phyloP scores from a whole-genome alignment of 345 rosid species.

The Hypericum perforatum region DNA sequence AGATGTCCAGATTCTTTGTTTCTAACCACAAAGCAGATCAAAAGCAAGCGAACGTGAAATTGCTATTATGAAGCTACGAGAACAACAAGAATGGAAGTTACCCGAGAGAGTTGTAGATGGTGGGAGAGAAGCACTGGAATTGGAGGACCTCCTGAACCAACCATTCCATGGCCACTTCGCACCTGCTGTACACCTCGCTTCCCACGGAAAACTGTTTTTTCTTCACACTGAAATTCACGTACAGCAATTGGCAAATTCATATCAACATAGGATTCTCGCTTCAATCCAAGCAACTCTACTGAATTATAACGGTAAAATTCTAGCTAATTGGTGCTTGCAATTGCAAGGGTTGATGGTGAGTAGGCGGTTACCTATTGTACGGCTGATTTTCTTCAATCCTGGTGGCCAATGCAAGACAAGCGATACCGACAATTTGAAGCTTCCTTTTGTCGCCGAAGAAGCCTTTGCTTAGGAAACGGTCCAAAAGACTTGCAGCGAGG shows the following conservation, averaged over 20 bases:
- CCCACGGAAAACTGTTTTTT: constrained; percentile 48
- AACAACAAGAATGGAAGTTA: constrained; percentile 13
- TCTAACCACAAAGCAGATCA: too few relatives aligned
- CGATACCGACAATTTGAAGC: constrained; percentile 65
- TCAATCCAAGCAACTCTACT: background rate
- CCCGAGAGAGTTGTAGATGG: constrained; percentile 74
- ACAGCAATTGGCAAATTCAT: background rate
- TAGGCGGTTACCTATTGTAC: constrained; percentile 40
- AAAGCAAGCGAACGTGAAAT: too few relatives aligned
- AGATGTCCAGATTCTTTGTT: too few relatives aligned
- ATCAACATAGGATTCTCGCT: background rate
- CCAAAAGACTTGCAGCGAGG: constrained; percentile 64
- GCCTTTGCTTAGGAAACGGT: constrained; percentile 75
- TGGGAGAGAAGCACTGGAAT: constrained; percentile 71
- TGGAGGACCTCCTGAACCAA: constrained; percentile 79
- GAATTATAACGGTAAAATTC: constrained; percentile 1
- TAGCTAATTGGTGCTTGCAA: too few relatives aligned
- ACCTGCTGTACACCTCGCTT: constrained; percentile 41
- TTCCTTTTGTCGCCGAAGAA: constrained; percentile 47
- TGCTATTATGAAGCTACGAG: too few relatives aligned
- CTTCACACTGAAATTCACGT: constrained; percentile 37
- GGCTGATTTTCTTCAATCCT: constrained; percentile 94
- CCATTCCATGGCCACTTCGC: constrained; percentile 98
- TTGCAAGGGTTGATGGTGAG: too few relatives aligned
- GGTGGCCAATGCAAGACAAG: constrained; percentile 71